A percentile compares a stretch with the other conserved stretches of the same genome.
These are phyloP conservation scores for Casuarina equisetifolia DNA, from an alignment of 306 rosid species.

Conservation along the genomic window DNA sequence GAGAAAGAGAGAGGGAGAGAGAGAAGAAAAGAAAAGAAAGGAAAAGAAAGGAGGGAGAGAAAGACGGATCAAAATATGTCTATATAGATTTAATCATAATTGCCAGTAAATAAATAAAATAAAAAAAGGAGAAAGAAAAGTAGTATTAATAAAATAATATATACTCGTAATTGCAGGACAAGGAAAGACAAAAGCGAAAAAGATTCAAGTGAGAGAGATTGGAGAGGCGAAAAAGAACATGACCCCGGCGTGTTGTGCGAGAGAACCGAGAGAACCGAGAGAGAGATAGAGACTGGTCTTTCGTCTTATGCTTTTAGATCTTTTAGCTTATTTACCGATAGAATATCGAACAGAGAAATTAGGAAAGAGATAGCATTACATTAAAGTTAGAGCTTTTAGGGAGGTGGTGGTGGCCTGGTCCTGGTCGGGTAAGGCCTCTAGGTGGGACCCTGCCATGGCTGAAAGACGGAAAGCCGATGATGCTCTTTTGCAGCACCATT, in stretches of 20 bases:
- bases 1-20: background rate
- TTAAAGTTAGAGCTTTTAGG: constrained; percentile 24
- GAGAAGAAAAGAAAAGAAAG: background rate
- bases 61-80: constrained; percentile 16
- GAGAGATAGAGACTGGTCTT: constrained; percentile 15
- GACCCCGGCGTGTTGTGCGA: constrained; percentile 1
- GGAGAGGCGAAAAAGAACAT: background rate
- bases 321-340: background rate
- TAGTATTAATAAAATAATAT: constrained; percentile 34
- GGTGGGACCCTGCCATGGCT: background rate
- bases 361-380: constrained; percentile 5
- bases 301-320: background rate
- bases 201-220: constrained; percentile 31
- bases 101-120: background rate
- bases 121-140: constrained; percentile 1
- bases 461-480: constrained; percentile 9
- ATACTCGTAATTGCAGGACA: constrained; percentile 54
- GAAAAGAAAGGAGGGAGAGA: constrained; percentile 15
- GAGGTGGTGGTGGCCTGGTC: constrained; percentile 1
- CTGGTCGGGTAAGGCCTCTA: background rate
- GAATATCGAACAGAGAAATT: background rate
- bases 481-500: background rate
- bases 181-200: constrained; percentile 81
- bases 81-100: background rate
- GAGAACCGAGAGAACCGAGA: constrained; percentile 19